These are phyloP conservation scores for Perkinsus marinus DNA, from an alignment of 169 alveolate genomes.

Conservation along the genomic window DNA sequence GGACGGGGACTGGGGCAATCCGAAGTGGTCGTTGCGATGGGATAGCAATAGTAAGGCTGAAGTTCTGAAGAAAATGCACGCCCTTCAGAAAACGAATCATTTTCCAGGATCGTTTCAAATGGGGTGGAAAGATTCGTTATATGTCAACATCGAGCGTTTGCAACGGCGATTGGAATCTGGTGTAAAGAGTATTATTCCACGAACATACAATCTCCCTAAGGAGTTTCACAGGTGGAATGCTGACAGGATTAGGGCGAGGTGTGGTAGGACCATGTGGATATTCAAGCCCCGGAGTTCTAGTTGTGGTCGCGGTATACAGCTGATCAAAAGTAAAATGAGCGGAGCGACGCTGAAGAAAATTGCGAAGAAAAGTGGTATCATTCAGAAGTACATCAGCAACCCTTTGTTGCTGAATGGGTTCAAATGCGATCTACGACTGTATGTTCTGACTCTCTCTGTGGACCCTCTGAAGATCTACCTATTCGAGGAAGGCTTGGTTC, in stretches of 20 bases:
- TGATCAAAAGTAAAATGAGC: slow-evolving; percentile 7
- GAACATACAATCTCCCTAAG: slow-evolving; percentile 57
- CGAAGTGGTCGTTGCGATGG: background rate
- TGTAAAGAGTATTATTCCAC: slow-evolving; percentile 49
- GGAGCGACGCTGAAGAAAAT: slow-evolving; percentile 6
- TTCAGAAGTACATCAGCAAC: slow-evolving; percentile 69
- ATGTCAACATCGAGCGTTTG: slow-evolving; percentile 49
- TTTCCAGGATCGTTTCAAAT: slow-evolving; percentile 47
- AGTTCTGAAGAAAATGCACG: slow-evolving; percentile 16
- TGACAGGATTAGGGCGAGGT: slow-evolving; percentile 18
- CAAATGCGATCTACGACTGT: slow-evolving; percentile 82
- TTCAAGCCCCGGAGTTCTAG: slow-evolving; percentile 64
- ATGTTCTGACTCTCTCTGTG: slow-evolving; percentile 70
- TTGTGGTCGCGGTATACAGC: slow-evolving; percentile 64
- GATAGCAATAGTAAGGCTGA: slow-evolving; percentile 9
- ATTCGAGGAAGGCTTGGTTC: slow-evolving; percentile 72
- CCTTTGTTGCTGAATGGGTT: slow-evolving; percentile 80
- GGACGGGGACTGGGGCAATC: background rate
- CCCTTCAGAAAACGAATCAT: slow-evolving; percentile 42
- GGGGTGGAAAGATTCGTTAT: slow-evolving; percentile 57
- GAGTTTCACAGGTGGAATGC: slow-evolving; percentile 37
- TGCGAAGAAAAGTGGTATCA: slow-evolving; percentile 53
- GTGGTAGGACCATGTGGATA: slow-evolving; percentile 38
- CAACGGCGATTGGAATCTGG: slow-evolving; percentile 41
- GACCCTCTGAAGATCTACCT: slow-evolving; percentile 74